These are phyloP conservation scores for Saccharomyces paradoxus DNA, from an alignment of 805 yeast genomes.

Conservation along the genomic window DNA sequence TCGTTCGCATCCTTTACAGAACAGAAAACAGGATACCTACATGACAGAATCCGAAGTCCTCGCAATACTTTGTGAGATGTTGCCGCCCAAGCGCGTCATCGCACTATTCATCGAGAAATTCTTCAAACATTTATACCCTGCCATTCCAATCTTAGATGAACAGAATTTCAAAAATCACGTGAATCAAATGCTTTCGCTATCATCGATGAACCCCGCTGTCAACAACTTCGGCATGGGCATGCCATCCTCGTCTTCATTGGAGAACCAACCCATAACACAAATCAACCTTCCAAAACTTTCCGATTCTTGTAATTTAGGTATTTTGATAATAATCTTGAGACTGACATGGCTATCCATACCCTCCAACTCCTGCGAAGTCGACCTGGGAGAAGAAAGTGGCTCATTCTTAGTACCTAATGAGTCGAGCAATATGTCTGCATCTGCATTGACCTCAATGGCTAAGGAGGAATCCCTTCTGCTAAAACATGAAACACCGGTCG, in stretches of 20 bases:
- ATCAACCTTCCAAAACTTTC: slow-evolving; percentile 29
- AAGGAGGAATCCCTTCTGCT: slow-evolving; percentile 25
- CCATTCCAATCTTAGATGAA: slow-evolving; percentile 62
- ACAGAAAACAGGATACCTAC: background rate
- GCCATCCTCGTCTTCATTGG: slow-evolving; percentile 4
- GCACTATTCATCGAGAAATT: slow-evolving; percentile 52
- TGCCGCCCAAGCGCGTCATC: slow-evolving; percentile 49
- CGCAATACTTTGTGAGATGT: slow-evolving; percentile 29
- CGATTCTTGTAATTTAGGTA: slow-evolving; percentile 40
- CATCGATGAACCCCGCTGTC: slow-evolving; percentile 13
- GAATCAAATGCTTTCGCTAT: slow-evolving; percentile 14
- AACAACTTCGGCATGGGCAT: background rate
- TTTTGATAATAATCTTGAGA: slow-evolving; percentile 43
- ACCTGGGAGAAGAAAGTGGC: slow-evolving; percentile 17
- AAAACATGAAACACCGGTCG: slow-evolving; percentile 25
- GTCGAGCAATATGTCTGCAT: background rate
- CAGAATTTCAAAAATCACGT: slow-evolving; percentile 28
- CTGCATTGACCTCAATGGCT: slow-evolving; percentile 17
- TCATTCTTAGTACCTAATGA: slow-evolving; percentile 5
- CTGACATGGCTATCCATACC: slow-evolving; percentile 51
- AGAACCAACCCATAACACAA: slow-evolving; percentile 6
- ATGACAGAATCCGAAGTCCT: slow-evolving; percentile 11
- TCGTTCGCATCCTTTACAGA: background rate
- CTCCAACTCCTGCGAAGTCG: slow-evolving; percentile 30
- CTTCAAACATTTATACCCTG: slow-evolving; percentile 52